Percentiles rank a stretch among this genome's conserved stretches.
Conservation (phyloP, 768 basidiomycete species). For the Rhodotorula sphaerocarpa region DNA sequence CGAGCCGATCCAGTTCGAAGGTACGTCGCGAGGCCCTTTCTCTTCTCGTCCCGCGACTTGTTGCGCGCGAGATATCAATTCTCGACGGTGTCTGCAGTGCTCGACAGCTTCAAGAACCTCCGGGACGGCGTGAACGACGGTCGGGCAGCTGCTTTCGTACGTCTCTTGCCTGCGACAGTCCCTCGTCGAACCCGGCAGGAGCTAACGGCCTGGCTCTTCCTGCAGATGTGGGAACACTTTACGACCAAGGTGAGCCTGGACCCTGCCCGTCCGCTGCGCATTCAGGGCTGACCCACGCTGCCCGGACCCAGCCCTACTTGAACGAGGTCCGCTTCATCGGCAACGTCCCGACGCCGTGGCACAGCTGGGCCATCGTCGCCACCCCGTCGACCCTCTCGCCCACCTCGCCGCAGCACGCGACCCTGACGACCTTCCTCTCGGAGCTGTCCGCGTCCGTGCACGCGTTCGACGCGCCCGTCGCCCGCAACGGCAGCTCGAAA, state of each 20-base stretch:
- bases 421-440: constrained; percentile 54
- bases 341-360: constrained; percentile 73
- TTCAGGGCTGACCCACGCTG: background rate
- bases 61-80: background rate
- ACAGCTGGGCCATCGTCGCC: constrained; percentile 82
- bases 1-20: constrained; percentile 37
- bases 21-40: constrained; percentile 27
- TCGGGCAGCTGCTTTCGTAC: constrained; percentile 73
- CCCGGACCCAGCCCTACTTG: constrained; percentile 19
- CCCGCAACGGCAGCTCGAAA: constrained; percentile 56
- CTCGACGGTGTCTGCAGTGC: constrained; percentile 49
- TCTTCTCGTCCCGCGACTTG: background rate
- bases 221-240: constrained; percentile 48
- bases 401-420: constrained; percentile 12
- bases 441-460: constrained; percentile 59
- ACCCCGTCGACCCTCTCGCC: constrained; percentile 10
- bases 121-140: constrained; percentile 81
- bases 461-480: constrained; percentile 51
- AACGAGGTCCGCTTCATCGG: constrained; percentile 34
- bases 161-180: too few relatives aligned
- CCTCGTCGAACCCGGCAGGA: too few relatives aligned
- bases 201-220: too few relatives aligned
- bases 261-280: constrained; percentile 53
- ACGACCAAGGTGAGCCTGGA: constrained; percentile 72
- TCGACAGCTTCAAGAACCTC: constrained; percentile 65